Evolutionary conservation across 164 flowering plant species (phyloP).

Genomic region (Vitis rupestris): DNA sequence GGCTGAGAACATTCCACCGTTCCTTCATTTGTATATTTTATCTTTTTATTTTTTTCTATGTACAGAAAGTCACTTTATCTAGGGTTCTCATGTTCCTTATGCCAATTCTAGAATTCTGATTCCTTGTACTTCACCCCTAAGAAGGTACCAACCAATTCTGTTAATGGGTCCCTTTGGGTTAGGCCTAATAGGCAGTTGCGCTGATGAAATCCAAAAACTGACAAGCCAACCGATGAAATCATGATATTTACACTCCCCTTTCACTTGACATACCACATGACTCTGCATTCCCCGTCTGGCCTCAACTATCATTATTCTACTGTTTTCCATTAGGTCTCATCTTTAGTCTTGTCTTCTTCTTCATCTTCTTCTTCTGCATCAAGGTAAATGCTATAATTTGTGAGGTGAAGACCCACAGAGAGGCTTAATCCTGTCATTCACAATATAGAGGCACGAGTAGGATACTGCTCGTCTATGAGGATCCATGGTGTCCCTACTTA

Average conservation of each 20-base stretch:
- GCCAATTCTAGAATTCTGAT: background rate
- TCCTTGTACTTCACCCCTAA: conserved; percentile 6
- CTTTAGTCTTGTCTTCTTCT: background rate
- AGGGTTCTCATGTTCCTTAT: no score
- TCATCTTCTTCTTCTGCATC: background rate
- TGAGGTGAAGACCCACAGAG: background rate
- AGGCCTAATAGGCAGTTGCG: background rate
- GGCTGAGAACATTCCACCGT: no score
- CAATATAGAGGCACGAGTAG: background rate
- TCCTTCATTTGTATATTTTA: no score
- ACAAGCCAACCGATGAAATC: background rate
- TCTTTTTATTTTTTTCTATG: no score
- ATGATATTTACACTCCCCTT: background rate
- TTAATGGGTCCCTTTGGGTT: background rate
- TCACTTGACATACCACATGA: background rate
- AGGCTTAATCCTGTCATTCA: background rate
- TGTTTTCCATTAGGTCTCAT: background rate
- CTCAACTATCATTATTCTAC: background rate
- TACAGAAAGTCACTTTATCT: no score
- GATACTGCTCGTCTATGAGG: background rate
- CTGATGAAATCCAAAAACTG: background rate
- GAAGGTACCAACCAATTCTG: background rate
- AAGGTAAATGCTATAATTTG: background rate
- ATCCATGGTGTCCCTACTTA: background rate
- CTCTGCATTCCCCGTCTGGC: background rate